Base-by-base conservation (phyloP, 768 basidiomycete species). In the Leccinum arenicola region DNA sequence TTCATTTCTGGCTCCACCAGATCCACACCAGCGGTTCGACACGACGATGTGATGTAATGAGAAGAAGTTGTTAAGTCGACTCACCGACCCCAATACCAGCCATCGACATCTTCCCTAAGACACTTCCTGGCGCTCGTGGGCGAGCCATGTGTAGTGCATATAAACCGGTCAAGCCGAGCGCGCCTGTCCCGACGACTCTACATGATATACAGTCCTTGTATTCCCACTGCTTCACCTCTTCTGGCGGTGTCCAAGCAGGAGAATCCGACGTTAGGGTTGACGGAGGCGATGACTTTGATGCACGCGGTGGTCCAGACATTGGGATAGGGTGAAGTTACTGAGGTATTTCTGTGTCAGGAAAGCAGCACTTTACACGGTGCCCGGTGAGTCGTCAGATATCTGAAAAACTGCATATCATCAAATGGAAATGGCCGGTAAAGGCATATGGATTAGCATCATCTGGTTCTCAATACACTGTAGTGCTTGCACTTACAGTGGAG, bases 91-190 rank as follows among this genome's bases (percentile, higher is more conserved):
- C 89, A 4, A 89, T 61, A 3, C 83, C 85, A 5, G 78, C 84
- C 65, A 89, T 77, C 54, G 87, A 75, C 40, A 78, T 75, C 69
- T 88, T 90, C 57, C 87, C 87, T 27, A 78, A 67, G 4, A 78
- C 70, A 2, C 82, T 83, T 6, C 88, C 88, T 8, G 84, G 87
- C 11, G 85, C 85, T 47, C 77, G 76, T 25, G 80, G 77, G 50
- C 89, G 84, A 27, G 87, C 81, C 76, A 82, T 80, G 69, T 80
- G 79, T 27, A 91, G 71, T 2, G 89, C 88, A 67, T 91, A 90
- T 25, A 85, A 61, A 6, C 90, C 89, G 5, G 84, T 80, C 4
- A 80, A 80, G 21, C 79, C 82, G 6, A 91, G 79, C 2, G 85
- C 83, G 31, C 76, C 84, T 0, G 87, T 82, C 19, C 89, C 88